Evolutionary conservation across 257 asterid species (phyloP).

Genomic region (Solanum virginianum): DNA sequence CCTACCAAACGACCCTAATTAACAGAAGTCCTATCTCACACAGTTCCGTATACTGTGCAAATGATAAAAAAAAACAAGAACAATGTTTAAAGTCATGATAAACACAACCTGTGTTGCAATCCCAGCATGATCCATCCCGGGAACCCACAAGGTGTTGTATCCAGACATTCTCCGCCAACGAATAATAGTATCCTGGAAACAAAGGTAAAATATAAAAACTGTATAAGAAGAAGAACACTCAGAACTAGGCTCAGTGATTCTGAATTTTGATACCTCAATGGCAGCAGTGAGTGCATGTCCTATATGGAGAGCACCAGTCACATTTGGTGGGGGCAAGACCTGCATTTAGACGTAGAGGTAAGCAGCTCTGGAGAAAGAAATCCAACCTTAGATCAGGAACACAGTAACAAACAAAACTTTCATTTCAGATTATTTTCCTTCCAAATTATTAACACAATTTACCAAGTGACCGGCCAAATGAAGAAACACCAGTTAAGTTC

Average conservation of each 20-base stretch:
- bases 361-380: background rate
- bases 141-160: constrained; percentile 84
- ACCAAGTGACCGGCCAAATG: background rate
- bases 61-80: background rate
- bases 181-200: constrained; percentile 72
- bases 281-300: constrained; percentile 98
- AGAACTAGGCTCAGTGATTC: background rate
- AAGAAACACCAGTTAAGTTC: background rate
- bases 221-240: background rate
- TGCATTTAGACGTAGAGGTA: constrained; percentile 15
- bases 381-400: background rate
- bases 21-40: background rate
- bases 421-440: background rate
- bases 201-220: background rate
- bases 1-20: background rate
- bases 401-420: background rate
- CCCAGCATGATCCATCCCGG: constrained; percentile 98
- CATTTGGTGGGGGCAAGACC: constrained; percentile 97
- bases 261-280: constrained; percentile 45
- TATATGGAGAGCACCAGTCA: constrained; percentile 93
- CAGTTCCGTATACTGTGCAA: background rate
- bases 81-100: background rate
- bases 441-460: background rate
- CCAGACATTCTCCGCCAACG: constrained; percentile 99
- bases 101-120: constrained; percentile 84